Evolutionary conservation across 305 asterid genomes (phyloP), one percentile per base, ranked within the genome.

Genomic region (Monarda citriodora): DNA sequence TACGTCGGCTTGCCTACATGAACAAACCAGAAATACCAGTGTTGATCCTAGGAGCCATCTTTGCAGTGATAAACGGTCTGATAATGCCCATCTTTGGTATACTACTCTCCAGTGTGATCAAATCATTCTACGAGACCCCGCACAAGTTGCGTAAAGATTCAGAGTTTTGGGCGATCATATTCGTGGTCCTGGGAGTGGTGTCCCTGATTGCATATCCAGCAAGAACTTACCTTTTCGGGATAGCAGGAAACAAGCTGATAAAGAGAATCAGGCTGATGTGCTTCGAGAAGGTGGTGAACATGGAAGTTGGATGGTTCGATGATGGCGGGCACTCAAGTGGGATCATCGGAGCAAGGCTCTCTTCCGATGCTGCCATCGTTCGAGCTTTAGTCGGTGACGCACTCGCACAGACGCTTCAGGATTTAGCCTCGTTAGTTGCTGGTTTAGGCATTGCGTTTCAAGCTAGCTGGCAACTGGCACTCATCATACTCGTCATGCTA

Each of bases 361-460:
- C 96, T 12, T 76, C 83, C 6, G 96, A 91, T 76, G 96, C 98
- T 36, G 82, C 98, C 10, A 56, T 67, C 3, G 72, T 91, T 9
- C 93, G 94, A 12, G 85, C 82, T 36, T 63, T 91, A 21, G 98
- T 88, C 55, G 98, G 98, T 18, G 96, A 91, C 64, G 72, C 91
- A 3, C 85, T 91, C 20, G 89, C 88, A 6, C 93, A 83, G 53
- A 47, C 82, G 69, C 94, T 91, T 57, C 95, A 88, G 66, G 84
- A 84, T 75, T 29, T 70, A 10, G 78, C 96, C 16, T 68, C 96
- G 6, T 68, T 72, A n/a, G 42, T 71, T 29, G 80, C 72, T 0
- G 96, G 91, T 34, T 53, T 91, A 60, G 86, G 23, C 62, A 80
- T 91, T 50, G 96, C 96, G 41, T 85, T 91, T 60, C 55, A 29